These are phyloP conservation scores for Trichoderma sp. DNA, from an alignment of 2,329 filamentous ascomycete species.

Conservation along the genomic window DNA sequence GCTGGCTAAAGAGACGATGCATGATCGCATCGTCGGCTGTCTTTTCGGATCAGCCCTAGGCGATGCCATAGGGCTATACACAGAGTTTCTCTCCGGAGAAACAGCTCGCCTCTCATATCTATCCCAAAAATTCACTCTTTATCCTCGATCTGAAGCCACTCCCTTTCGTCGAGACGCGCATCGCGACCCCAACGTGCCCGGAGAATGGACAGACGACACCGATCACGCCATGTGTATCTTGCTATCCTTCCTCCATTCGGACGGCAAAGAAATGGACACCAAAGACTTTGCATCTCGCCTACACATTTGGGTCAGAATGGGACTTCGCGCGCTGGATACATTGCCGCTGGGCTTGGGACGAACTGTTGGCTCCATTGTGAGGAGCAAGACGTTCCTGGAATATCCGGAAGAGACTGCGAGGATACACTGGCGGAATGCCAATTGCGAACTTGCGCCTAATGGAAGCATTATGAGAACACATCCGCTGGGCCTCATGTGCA, in stretches of 20 bases:
- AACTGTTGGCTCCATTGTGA: constrained; percentile 45
- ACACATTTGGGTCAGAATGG: constrained; percentile 46
- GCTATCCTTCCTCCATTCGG: constrained; percentile 46
- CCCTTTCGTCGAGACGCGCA: constrained; percentile 44
- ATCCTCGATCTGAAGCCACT: constrained; percentile 36
- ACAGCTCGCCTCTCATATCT: constrained; percentile 38
- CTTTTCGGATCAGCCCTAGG: constrained; percentile 52
- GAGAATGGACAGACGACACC: constrained; percentile 55
- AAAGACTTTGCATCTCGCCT: constrained; percentile 45
- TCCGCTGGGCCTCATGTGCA: constrained; percentile 47
- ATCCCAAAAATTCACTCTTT: constrained; percentile 39
- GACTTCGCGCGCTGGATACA: constrained; percentile 45
- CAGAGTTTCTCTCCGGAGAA: constrained; percentile 46
- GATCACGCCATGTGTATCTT: constrained; percentile 51
- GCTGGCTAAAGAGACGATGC: constrained; percentile 27
- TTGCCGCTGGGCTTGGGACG: constrained; percentile 47
- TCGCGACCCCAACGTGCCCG: constrained; percentile 39
- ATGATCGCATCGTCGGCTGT: constrained; percentile 42
- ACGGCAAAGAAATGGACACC: constrained; percentile 36
- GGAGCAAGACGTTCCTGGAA: constrained; percentile 36
- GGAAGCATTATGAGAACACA: constrained; percentile 54
- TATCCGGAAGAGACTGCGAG: constrained; percentile 41
- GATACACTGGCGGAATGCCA: constrained; percentile 40
- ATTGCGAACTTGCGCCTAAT: constrained; percentile 45
- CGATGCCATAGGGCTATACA: constrained; percentile 54